Percentiles rank a stretch among this genome's conserved stretches.
These are phyloP conservation scores for Buddleja alternifolia DNA, from an alignment of 257 asterid species.

Conservation along the genomic window DNA sequence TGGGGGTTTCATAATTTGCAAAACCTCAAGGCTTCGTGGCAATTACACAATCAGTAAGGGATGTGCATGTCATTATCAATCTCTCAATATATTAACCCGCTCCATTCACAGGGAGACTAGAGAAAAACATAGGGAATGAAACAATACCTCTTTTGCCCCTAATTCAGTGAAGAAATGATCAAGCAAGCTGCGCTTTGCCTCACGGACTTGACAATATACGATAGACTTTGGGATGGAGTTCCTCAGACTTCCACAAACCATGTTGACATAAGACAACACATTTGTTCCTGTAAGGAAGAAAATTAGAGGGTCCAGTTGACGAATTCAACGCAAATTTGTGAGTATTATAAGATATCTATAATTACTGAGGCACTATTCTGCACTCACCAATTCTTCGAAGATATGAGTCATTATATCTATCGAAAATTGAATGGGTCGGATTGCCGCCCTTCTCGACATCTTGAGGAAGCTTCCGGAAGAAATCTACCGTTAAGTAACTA, in stretches of 20 bases:
- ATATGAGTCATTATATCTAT: constrained; percentile 90
- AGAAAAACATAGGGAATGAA: constrained; percentile 11
- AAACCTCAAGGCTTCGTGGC: too few species aligned
- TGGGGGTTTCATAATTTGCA: too few species aligned
- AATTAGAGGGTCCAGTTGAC: background rate
- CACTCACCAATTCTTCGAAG: constrained; percentile 86
- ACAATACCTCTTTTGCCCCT: constrained; percentile 83
- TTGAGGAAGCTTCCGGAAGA: constrained; percentile 98
- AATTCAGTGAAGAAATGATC: constrained; percentile 90
- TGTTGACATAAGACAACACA: constrained; percentile 88
- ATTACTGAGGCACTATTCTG: background rate
- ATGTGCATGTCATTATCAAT: too few species aligned
- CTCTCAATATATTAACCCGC: too few species aligned
- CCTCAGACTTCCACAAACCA: constrained; percentile 92
- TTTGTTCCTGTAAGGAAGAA: constrained; percentile 65
- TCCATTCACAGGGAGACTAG: background rate
- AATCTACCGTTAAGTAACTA: constrained; percentile 90
- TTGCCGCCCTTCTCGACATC: constrained; percentile 99
- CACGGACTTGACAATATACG: constrained; percentile 97
- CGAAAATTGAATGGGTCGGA: constrained; percentile 96
- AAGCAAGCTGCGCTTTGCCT: constrained; percentile 94
- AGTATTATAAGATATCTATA: background rate
- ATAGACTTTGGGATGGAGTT: constrained; percentile 96
- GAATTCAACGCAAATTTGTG: constrained; percentile 6
- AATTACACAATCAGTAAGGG: too few species aligned